These are phyloP conservation scores for Yamadazyma phyllophila DNA, from an alignment of 805 yeast genomes.

Conservation along the genomic window DNA sequence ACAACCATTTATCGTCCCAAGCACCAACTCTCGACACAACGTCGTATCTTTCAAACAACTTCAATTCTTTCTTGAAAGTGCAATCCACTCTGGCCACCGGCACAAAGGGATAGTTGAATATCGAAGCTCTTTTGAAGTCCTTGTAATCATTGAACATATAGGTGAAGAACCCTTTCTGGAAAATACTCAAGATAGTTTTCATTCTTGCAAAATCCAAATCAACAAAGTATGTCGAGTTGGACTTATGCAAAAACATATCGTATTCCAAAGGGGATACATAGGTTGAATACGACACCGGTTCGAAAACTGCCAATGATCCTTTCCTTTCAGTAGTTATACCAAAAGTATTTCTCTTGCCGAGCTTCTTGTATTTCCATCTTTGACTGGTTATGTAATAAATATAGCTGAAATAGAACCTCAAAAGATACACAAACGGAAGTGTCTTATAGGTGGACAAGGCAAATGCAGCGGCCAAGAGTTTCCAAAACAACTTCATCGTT, in stretches of 20 bases:
- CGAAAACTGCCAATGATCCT: constrained; percentile 38
- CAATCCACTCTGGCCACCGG: constrained; percentile 77
- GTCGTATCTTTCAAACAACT: constrained; percentile 57
- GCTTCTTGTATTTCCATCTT: constrained; percentile 17
- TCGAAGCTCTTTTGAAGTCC: constrained; percentile 25
- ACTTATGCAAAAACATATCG: constrained; percentile 84
- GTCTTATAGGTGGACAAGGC: constrained; percentile 54
- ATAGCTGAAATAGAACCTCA: constrained; percentile 57
- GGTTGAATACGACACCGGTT: constrained; percentile 42
- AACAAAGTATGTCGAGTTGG: constrained; percentile 78
- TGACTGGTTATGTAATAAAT: constrained; percentile 42
- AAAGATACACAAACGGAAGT: constrained; percentile 63
- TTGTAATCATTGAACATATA: constrained; percentile 39
- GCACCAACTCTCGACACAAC: constrained; percentile 62
- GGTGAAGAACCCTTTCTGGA: constrained; percentile 54
- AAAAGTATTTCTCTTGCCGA: constrained; percentile 29
- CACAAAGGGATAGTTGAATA: constrained; percentile 52
- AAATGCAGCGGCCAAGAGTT: constrained; percentile 8
- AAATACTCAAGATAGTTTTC: constrained; percentile 52
- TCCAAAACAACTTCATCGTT: constrained; percentile 5
- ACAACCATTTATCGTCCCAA: constrained; percentile 90
- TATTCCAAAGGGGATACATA: constrained; percentile 76
- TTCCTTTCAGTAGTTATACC: constrained; percentile 25
- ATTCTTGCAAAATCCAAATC: constrained; percentile 82
- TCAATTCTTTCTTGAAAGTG: constrained; percentile 69